These are phyloP conservation scores for Rhizopogon vulgaris DNA, from an alignment of 768 basidiomycete species.

Conservation along the genomic window DNA sequence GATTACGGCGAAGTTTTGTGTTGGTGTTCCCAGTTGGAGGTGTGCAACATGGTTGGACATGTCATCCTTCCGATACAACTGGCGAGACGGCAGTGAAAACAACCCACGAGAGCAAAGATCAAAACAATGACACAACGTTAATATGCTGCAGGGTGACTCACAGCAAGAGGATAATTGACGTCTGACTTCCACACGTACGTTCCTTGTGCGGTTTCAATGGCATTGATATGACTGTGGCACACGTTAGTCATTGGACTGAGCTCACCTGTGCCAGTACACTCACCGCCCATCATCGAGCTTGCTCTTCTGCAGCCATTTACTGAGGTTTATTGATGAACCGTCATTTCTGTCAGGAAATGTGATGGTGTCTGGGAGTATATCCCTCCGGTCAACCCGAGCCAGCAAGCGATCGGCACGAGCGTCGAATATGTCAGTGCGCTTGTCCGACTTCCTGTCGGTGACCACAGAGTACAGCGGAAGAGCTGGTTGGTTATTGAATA, in stretches of 20 bases:
- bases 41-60: constrained; percentile 5
- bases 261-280: background rate
- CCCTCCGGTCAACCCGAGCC: constrained; percentile 2
- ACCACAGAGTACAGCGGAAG: constrained; percentile 9
- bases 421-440: constrained; percentile 6
- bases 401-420: constrained; percentile 3
- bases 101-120: background rate
- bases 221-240: constrained; percentile 3
- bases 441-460: constrained; percentile 6
- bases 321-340: constrained; percentile 4
- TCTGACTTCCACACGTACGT: constrained; percentile 11
- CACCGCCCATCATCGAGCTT: constrained; percentile 10
- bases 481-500: constrained; percentile 3
- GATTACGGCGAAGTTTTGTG: constrained; percentile 7
- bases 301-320: constrained; percentile 9
- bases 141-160: background rate
- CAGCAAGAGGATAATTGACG: constrained; percentile 6
- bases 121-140: background rate
- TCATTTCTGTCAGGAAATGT: constrained; percentile 4
- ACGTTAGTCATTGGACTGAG: background rate
- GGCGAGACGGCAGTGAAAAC: background rate
- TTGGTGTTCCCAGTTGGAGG: constrained; percentile 3
- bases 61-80: constrained; percentile 8
- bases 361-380: constrained; percentile 12
- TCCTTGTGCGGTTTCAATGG: constrained; percentile 5